Evolutionary conservation across 495 filamentous ascomycete species (phyloP).

Genomic region (Daldinia caldariorum): DNA sequence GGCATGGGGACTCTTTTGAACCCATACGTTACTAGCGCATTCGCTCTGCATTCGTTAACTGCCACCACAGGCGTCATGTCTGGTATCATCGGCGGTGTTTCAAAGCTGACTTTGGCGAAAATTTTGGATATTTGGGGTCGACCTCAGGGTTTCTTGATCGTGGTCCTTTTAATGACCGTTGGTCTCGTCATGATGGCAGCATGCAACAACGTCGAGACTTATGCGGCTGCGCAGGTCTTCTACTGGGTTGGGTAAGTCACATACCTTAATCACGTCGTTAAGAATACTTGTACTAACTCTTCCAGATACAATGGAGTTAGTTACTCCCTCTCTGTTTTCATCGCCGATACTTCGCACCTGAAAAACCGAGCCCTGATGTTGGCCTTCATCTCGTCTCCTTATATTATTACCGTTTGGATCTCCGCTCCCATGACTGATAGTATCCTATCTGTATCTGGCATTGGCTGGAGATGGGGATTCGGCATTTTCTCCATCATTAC

Average conservation of each 20-base stretch:
- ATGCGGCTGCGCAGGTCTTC: conserved; percentile 65
- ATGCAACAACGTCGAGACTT: conserved; percentile 60
- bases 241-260: conserved; percentile 56
- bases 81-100: conserved; percentile 68
- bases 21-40: conserved; percentile 59
- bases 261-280: not conserved
- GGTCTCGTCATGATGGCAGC: conserved; percentile 64
- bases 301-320: conserved; percentile 64
- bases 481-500: conserved; percentile 69
- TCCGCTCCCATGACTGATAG: conserved; percentile 57
- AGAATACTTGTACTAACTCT: conserved; percentile 29
- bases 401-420: conserved; percentile 69
- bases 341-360: conserved; percentile 72
- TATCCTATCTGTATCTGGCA: conserved; percentile 55
- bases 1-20: conserved; percentile 52
- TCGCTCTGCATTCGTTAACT: conserved; percentile 58
- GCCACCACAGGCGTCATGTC: conserved; percentile 60
- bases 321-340: conserved; percentile 68
- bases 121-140: conserved; percentile 72
- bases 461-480: conserved; percentile 71
- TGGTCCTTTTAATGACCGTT: conserved; percentile 52
- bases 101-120: conserved; percentile 70
- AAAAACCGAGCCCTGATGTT: conserved; percentile 70
- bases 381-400: conserved; percentile 70
- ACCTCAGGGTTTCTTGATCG: conserved; percentile 57